Evolutionary conservation across 768 basidiomycete species (phyloP).

Genomic region (Dendrothele bispora): DNA sequence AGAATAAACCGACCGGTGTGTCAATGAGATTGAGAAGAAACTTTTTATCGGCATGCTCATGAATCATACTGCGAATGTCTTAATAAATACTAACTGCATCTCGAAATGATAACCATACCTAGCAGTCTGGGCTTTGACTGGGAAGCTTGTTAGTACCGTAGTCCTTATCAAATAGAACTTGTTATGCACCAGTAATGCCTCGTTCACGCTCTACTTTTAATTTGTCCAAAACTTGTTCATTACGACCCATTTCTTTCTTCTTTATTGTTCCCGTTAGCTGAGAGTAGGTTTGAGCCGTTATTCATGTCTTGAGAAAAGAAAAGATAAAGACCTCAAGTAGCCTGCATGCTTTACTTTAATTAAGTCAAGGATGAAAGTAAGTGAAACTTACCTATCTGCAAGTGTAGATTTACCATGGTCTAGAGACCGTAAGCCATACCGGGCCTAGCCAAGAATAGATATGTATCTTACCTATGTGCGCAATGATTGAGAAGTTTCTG

Average conservation of each 20-base stretch:
- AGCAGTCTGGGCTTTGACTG: conserved; percentile 95
- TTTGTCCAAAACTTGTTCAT: conserved; percentile 88
- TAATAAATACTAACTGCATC: conserved; percentile 5
- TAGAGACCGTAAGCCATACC: conserved; percentile 22
- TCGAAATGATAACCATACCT: conserved; percentile 44
- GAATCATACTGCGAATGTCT: conserved; percentile 66
- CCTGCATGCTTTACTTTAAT: conserved; percentile 34
- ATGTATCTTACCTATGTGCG: conserved; percentile 74
- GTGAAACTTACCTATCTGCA: conserved; percentile 68
- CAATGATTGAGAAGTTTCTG: conserved; percentile 95
- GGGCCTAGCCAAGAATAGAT: conserved; percentile 4
- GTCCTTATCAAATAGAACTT: conserved; percentile 5
- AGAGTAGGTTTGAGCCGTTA: conserved; percentile 15
- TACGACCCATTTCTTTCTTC: conserved; percentile 60
- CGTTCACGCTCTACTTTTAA: conserved; percentile 96
- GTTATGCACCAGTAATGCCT: conserved; percentile 91
- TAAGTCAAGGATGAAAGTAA: neutral
- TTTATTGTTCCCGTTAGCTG: conserved; percentile 88
- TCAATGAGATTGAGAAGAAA: conserved; percentile 94
- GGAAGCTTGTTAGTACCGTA: neutral
- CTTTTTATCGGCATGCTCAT: conserved; percentile 48
- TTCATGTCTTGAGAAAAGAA: neutral
- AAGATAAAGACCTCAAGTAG: conserved; percentile 65
- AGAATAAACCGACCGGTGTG: conserved; percentile 65
- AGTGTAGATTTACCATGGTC: conserved; percentile 97